A percentile compares a stretch with the other conserved stretches of the same genome.
Conservation (phyloP, 2,329 filamentous ascomycete species). For the Hypoxylon sp. region DNA sequence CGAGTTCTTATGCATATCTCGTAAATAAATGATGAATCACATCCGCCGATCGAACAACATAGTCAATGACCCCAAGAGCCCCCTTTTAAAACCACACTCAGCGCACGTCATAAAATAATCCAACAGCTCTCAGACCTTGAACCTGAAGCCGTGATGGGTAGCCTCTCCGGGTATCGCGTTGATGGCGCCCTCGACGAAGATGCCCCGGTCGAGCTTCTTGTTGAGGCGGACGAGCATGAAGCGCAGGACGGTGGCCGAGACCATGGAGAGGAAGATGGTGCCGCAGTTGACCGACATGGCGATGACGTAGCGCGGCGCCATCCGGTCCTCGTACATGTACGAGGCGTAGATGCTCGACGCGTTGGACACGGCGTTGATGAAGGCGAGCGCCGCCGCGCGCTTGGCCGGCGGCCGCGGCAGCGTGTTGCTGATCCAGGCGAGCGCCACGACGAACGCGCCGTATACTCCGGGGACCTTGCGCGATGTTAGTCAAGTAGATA, state of each 20-base stretch:
- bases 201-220: constrained; percentile 71
- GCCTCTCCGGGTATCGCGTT: constrained; percentile 64
- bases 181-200: constrained; percentile 63
- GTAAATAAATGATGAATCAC: too few species aligned
- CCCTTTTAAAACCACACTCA: not conserved
- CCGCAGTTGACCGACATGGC: constrained; percentile 75
- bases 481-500: constrained; percentile 1
- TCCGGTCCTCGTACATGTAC: constrained; percentile 69
- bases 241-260: constrained; percentile 68
- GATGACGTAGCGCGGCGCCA: constrained; percentile 55
- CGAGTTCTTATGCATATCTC: too few species aligned
- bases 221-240: constrained; percentile 72
- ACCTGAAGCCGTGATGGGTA: constrained; percentile 69
- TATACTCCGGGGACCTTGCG: constrained; percentile 65
- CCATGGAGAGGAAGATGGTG: constrained; percentile 69
- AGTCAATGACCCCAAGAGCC: not conserved
- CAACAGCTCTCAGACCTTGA: constrained; percentile 57
- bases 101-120: not conserved
- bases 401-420: constrained; percentile 80
- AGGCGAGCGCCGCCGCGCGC: constrained; percentile 72
- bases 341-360: constrained; percentile 73
- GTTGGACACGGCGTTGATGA: constrained; percentile 79
- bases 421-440: constrained; percentile 80
- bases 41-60: not conserved
- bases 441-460: constrained; percentile 70